phyloP scores from a whole-genome alignment of 2,329 filamentous ascomycete genomes.

The Curvularia lunata region DNA sequence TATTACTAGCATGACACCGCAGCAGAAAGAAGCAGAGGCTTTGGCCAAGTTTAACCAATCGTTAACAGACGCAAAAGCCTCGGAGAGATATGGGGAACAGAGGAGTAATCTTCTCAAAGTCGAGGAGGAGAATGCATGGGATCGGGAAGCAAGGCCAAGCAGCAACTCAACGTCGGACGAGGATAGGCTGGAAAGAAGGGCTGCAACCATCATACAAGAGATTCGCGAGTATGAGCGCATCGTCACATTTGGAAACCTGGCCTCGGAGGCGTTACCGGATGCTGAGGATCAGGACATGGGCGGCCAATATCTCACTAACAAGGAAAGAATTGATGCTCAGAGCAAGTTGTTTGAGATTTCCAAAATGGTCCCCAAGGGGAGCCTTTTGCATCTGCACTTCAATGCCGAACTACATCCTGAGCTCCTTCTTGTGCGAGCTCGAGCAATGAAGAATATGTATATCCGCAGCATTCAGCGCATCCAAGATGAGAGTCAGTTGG shows the following conservation, averaged over 20 bases:
- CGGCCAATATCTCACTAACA: constrained; percentile 56
- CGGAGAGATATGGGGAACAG: constrained; percentile 26
- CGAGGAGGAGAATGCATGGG: constrained; percentile 48
- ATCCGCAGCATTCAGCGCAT: constrained; percentile 68
- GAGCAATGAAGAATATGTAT: constrained; percentile 65
- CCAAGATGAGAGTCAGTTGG: constrained; percentile 12
- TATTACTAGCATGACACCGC: neutral
- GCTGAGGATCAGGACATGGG: constrained; percentile 54
- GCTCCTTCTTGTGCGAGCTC: constrained; percentile 64
- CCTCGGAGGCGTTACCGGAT: constrained; percentile 52
- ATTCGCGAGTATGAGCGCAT: constrained; percentile 54
- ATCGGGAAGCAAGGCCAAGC: constrained; percentile 37
- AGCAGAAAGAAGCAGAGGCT: neutral
- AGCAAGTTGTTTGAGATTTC: constrained; percentile 66
- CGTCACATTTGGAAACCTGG: constrained; percentile 51
- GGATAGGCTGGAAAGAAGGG: constrained; percentile 39
- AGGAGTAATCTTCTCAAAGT: constrained; percentile 37
- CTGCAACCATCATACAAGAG: constrained; percentile 44
- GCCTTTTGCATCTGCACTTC: constrained; percentile 77
- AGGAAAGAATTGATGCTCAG: constrained; percentile 52
- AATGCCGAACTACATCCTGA: constrained; percentile 72
- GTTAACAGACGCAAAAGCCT: constrained; percentile 3
- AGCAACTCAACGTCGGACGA: constrained; percentile 6
- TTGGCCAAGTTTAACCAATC: constrained; percentile 14
- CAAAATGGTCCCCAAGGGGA: constrained; percentile 70